These are phyloP conservation scores for Coleophoma crateriformis DNA, from an alignment of 2,329 filamentous ascomycete species.

Conservation along the genomic window DNA sequence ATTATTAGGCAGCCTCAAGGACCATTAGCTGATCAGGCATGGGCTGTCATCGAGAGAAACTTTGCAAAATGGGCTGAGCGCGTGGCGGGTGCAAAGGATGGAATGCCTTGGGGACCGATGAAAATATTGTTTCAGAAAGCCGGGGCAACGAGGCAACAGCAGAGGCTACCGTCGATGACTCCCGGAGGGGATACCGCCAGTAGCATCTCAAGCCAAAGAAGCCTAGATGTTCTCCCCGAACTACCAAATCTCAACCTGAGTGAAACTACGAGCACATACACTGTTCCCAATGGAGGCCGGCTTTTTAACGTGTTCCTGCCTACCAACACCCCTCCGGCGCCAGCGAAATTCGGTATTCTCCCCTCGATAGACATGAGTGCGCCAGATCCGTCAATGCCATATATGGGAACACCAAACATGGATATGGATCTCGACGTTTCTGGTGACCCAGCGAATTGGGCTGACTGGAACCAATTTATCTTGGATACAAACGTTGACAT, in stretches of 20 bases:
- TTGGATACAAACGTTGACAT: neutral
- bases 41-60: conserved; percentile 40
- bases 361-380: neutral
- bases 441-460: neutral
- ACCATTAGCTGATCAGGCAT: conserved; percentile 28
- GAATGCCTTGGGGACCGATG: conserved; percentile 48
- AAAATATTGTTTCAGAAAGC: conserved; percentile 47
- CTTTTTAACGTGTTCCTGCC: neutral
- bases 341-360: neutral
- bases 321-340: neutral
- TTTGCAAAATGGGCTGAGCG: conserved; percentile 36
- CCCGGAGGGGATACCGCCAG: neutral
- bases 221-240: neutral
- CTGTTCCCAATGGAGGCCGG: neutral
- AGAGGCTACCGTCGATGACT: neutral
- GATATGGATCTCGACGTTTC: neutral
- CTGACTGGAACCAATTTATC: neutral
- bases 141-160: conserved; percentile 25
- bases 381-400: neutral
- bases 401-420: neutral
- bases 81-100: conserved; percentile 43
- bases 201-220: neutral
- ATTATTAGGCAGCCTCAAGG: conserved; percentile 39
- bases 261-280: neutral
- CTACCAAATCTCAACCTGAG: neutral